Evolutionary conservation across 768 basidiomycete genomes (phyloP).

Genomic region (Pleurotus djamor): DNA sequence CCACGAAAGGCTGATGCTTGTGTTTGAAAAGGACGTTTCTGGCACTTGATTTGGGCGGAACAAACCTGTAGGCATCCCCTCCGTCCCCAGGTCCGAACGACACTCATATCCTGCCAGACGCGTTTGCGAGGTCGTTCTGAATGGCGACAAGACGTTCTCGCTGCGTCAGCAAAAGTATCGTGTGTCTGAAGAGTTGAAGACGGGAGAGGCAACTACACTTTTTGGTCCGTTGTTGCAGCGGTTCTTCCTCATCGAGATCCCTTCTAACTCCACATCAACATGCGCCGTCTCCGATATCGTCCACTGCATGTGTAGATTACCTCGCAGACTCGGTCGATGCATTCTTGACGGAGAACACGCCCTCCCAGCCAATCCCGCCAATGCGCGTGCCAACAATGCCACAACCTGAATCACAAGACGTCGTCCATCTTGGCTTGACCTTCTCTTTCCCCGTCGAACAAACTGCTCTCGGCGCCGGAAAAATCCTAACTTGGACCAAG

Average conservation of each 20-base stretch:
- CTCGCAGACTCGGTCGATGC: conserved; percentile 96
- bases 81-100: not conserved
- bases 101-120: conserved; percentile 51
- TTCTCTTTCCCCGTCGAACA: conserved; percentile 99
- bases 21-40: conserved; percentile 74
- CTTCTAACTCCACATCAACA: conserved; percentile 8
- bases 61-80: conserved; percentile 75
- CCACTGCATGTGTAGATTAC: conserved; percentile 65
- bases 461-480: conserved; percentile 87
- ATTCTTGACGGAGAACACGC: conserved; percentile 71
- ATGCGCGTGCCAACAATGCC: conserved; percentile 11
- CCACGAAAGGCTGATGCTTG: not conserved
- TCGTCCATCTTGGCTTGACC: conserved; percentile 78
- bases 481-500: conserved; percentile 93
- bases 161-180: conserved; percentile 96
- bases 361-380: conserved; percentile 37
- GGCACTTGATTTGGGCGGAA: conserved; percentile 95
- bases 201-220: conserved; percentile 82
- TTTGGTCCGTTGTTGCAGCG: conserved; percentile 59
- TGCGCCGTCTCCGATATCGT: conserved; percentile 4
- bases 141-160: conserved; percentile 86
- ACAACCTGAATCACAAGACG: conserved; percentile 21
- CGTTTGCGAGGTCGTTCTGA: conserved; percentile 91
- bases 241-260: not conserved
- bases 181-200: conserved; percentile 91